phyloP scores from a whole-genome alignment of 768 basidiomycete genomes.

The Phanerochaete sordida region DNA sequence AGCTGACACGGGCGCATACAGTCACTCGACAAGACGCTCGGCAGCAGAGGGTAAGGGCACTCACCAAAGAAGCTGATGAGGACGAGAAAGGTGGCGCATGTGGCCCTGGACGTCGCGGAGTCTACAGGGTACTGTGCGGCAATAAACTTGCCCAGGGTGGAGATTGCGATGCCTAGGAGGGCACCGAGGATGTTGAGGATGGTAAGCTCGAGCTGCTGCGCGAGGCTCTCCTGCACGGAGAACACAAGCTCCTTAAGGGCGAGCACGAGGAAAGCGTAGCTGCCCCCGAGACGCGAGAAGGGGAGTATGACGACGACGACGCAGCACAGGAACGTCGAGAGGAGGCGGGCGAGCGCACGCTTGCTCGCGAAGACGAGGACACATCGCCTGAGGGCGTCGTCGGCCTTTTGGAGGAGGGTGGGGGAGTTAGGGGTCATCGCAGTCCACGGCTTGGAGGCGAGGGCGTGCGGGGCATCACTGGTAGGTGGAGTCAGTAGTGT shows the following conservation, averaged over 20 bases:
- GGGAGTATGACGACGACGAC: constrained; percentile 36
- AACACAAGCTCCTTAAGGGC: constrained; percentile 45
- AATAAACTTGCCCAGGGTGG: constrained; percentile 32
- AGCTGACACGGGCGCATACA: constrained; percentile 21
- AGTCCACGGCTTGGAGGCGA: not conserved
- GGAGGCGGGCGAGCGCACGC: constrained; percentile 36
- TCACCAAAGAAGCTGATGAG: constrained; percentile 36
- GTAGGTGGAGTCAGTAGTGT: not conserved
- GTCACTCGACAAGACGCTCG: not conserved
- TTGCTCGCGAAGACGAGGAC: constrained; percentile 19
- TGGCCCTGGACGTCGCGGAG: constrained; percentile 28
- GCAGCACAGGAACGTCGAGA: constrained; percentile 42
- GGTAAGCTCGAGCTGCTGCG: constrained; percentile 44
- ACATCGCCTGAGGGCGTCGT: not conserved
- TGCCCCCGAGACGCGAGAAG: constrained; percentile 36
- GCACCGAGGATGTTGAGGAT: constrained; percentile 42
- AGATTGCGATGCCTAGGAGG: constrained; percentile 34
- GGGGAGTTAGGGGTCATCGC: not conserved
- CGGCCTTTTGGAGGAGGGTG: not conserved
- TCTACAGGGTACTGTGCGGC: constrained; percentile 25
- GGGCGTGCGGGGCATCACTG: not conserved
- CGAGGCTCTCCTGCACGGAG: constrained; percentile 41
- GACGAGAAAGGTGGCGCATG: constrained; percentile 39
- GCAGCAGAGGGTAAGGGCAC: not conserved
- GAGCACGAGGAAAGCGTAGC: constrained; percentile 34